Conservation (phyloP, 208 protist species). For the Acanthamoeba comandoni region DNA sequence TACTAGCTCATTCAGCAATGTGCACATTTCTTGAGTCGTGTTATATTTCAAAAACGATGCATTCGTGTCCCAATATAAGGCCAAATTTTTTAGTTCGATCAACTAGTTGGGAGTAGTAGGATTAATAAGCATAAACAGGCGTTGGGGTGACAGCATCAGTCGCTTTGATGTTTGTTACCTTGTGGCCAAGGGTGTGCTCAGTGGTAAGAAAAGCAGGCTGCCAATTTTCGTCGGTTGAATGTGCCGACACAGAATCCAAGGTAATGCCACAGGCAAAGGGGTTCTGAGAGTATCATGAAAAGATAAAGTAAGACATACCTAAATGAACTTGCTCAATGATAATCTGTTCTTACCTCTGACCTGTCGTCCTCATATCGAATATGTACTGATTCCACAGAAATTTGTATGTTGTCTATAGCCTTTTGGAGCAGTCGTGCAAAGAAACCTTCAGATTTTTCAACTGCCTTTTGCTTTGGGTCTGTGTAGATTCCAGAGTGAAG, state of each 20-base stretch:
- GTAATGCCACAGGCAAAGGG: conserved; percentile 81
- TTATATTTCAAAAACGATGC: conserved; percentile 57
- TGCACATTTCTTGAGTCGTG: conserved; percentile 47
- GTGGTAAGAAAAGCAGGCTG: conserved; percentile 76
- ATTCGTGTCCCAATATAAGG: conserved; percentile 79
- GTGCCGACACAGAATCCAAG: conserved; percentile 76
- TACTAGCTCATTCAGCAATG: conserved; percentile 65
- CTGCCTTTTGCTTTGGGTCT: background rate
- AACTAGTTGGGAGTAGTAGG: conserved; percentile 5
- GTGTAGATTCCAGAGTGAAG: background rate
- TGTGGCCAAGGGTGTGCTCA: conserved; percentile 77
- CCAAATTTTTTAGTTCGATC: conserved; percentile 75
- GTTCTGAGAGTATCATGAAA: background rate
- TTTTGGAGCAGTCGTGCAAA: conserved; percentile 49
- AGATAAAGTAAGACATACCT: background rate
- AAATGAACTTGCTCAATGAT: background rate
- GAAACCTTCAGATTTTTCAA: conserved; percentile 54
- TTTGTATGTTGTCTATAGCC: conserved; percentile 84
- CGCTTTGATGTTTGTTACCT: no score
- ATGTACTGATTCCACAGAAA: conserved; percentile 82
- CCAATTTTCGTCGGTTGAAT: conserved; percentile 81
- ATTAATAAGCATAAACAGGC: no score
- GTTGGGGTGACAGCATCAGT: no score
- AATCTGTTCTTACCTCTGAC: background rate
- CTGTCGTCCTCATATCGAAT: conserved; percentile 82